phyloP scores from a whole-genome alignment of 2,329 filamentous ascomycete genomes.

The Fusarium bulbicola region DNA sequence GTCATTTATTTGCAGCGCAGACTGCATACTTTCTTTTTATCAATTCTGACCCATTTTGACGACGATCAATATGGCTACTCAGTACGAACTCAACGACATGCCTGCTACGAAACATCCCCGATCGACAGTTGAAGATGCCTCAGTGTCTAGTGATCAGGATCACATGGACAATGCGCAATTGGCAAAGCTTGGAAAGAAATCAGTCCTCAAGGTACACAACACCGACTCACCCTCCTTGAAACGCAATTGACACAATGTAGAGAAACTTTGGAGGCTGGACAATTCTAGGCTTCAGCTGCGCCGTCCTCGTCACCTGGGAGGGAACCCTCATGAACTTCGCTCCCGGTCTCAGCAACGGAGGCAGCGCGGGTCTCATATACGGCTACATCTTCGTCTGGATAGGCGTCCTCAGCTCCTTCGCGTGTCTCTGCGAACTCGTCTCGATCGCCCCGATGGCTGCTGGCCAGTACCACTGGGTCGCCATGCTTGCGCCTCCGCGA shows the following conservation, averaged over 20 bases:
- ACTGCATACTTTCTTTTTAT: neutral
- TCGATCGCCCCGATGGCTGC: conserved; percentile 38
- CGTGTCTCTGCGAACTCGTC: conserved; percentile 36
- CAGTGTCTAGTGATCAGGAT: conserved; percentile 26
- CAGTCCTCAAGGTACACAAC: conserved; percentile 5
- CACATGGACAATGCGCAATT: conserved; percentile 35
- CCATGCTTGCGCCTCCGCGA: conserved; percentile 34
- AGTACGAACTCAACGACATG: conserved; percentile 15
- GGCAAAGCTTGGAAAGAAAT: conserved; percentile 17
- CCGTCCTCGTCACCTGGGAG: conserved; percentile 42
- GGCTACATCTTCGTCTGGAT: conserved; percentile 62
- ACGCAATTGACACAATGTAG: neutral
- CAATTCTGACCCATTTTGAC: neutral
- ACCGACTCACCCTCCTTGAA: rapidly evolving
- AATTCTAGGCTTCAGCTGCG: conserved; percentile 41
- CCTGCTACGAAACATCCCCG: conserved; percentile 8
- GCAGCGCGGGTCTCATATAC: conserved; percentile 54
- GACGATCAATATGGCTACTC: neutral
- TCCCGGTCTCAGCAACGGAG: conserved; percentile 38
- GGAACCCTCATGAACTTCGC: conserved; percentile 42
- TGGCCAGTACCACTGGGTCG: conserved; percentile 40
- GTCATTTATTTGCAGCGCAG: neutral
- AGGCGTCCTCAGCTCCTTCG: conserved; percentile 48
- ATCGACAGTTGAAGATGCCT: neutral
- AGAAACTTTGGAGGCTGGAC: conserved; percentile 40